These are phyloP conservation scores for Globisporangium camurandrum DNA, from an alignment of 352 stramenopile genomes.

Conservation along the genomic window DNA sequence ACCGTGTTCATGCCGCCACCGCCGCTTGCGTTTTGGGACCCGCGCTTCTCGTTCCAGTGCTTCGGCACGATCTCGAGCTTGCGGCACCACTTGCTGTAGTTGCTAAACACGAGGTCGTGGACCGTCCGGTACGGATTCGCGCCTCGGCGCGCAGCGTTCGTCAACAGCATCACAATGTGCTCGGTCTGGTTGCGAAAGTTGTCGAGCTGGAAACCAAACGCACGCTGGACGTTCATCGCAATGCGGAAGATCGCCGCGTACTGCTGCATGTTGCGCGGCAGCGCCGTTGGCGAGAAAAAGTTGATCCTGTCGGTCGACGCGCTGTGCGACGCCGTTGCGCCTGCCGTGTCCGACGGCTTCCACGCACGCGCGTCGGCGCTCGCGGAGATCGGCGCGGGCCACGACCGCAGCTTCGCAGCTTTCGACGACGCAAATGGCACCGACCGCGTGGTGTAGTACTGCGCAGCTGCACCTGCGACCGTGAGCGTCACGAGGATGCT, in stretches of 20 bases:
- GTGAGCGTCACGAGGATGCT: conserved; percentile 36
- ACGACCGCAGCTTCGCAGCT: conserved; percentile 5
- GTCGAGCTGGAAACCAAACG: conserved; percentile 77
- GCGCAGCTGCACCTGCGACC: conserved; percentile 24
- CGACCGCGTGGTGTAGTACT: conserved; percentile 38
- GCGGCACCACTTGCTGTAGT: conserved; percentile 86
- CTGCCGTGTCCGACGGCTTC: conserved; percentile 30
- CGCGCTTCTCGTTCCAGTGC: conserved; percentile 58
- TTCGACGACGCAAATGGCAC: conserved; percentile 25
- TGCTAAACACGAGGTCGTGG: conserved; percentile 78
- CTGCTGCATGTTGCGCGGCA: conserved; percentile 79
- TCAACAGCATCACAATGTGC: conserved; percentile 94
- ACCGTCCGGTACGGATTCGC: conserved; percentile 78
- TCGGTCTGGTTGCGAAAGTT: conserved; percentile 96
- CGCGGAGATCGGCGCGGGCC: conserved; percentile 41
- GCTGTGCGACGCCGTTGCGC: neutral
- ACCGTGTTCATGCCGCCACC: conserved; percentile 67
- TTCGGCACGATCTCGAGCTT: conserved; percentile 72
- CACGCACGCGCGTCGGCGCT: conserved; percentile 75
- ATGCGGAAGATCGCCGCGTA: conserved; percentile 79
- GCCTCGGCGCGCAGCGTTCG: conserved; percentile 85
- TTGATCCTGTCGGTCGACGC: conserved; percentile 75
- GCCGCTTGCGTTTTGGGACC: conserved; percentile 58
- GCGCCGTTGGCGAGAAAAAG: conserved; percentile 66
- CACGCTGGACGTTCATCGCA: conserved; percentile 79